These are phyloP conservation scores for Lyophyllum shimeji DNA, from an alignment of 768 basidiomycete species.

Conservation along the genomic window DNA sequence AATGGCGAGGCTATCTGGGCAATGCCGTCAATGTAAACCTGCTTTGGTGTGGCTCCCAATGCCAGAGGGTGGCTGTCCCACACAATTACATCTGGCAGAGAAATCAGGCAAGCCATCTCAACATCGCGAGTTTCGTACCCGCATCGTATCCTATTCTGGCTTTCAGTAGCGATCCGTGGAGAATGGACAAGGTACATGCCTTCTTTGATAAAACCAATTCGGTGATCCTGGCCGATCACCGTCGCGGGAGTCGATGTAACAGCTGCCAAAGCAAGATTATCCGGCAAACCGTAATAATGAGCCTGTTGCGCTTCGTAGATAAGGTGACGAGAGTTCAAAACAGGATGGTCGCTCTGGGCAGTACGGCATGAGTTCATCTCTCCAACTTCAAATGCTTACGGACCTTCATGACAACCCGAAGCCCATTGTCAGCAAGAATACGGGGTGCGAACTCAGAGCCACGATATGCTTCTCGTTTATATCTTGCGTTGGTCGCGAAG, in stretches of 20 bases:
- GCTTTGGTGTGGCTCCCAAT: slow-evolving; percentile 78
- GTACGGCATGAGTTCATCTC: not conserved
- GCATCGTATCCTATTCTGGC: slow-evolving; percentile 66
- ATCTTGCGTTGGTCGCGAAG: slow-evolving; percentile 59
- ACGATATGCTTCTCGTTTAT: slow-evolving; percentile 81
- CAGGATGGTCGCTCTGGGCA: slow-evolving; percentile 64
- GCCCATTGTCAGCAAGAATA: slow-evolving; percentile 64
- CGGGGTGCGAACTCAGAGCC: slow-evolving; percentile 79
- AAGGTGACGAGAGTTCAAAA: slow-evolving; percentile 70
- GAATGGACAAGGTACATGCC: slow-evolving; percentile 29
- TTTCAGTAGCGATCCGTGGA: not conserved
- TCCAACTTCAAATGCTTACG: slow-evolving; percentile 3
- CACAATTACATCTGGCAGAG: slow-evolving; percentile 63
- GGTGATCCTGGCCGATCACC: slow-evolving; percentile 73
- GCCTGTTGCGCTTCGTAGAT: slow-evolving; percentile 85
- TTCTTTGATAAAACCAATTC: slow-evolving; percentile 72
- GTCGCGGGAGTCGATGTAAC: slow-evolving; percentile 75
- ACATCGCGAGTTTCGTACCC: slow-evolving; percentile 36
- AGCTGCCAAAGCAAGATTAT: slow-evolving; percentile 66
- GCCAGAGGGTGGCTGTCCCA: slow-evolving; percentile 87
- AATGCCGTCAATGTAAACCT: slow-evolving; percentile 91
- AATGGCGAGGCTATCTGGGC: slow-evolving; percentile 58
- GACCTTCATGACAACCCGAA: slow-evolving; percentile 79
- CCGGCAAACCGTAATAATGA: slow-evolving; percentile 74
- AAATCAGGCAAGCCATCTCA: not conserved